Evolutionary conservation across 176 grass and related monocot species (phyloP), one percentile per base, ranked within the genome.

Genomic region (Aegilops umbellulata): DNA sequence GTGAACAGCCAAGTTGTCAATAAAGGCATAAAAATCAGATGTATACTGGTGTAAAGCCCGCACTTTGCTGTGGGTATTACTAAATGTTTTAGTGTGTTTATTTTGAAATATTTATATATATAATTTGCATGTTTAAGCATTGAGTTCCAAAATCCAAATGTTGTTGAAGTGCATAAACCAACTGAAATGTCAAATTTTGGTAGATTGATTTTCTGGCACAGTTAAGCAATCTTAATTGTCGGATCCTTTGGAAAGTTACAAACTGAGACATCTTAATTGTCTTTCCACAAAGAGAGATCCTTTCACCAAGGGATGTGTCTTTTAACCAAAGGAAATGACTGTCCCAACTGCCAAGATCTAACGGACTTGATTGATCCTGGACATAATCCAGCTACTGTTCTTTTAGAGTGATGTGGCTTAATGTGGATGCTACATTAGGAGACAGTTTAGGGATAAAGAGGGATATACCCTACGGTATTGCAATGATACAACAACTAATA

Each of bases 1-100:
- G 47, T 15, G 6, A 60, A 64, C 26, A 41, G 7, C 61, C 23
- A 77, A 25, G 65, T 81, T 77, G 42, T 60, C 25, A 85, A 24
- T 25, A 44, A 82, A 89, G 46, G 22, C 57, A 65, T 7, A 67
- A 64, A 26, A 16, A 57, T 82, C 24, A 74, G 61, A 83, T 51
- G 61, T 46, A 68, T 66, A 5, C 42, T 22, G 7, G 7, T 58
- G 55, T 22, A 58, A 58, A 58, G 55, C 53, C 53, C 17, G 19
- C 53, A 7, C 53, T 57, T 22, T 57, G 53, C 53, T 58, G 20
- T 7, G 1, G 20, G 55, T 22, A 8, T 58, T 22, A 58, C 1
- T 58, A 58, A 22, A 58, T 22, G 19, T 22, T 57, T 58, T 22
- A 22, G 7, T 22, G 17, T 8, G 53, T 57, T 7, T 22, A 58